phyloP scores from a whole-genome alignment of 768 basidiomycete species.

The Boletus rubescentipes region DNA sequence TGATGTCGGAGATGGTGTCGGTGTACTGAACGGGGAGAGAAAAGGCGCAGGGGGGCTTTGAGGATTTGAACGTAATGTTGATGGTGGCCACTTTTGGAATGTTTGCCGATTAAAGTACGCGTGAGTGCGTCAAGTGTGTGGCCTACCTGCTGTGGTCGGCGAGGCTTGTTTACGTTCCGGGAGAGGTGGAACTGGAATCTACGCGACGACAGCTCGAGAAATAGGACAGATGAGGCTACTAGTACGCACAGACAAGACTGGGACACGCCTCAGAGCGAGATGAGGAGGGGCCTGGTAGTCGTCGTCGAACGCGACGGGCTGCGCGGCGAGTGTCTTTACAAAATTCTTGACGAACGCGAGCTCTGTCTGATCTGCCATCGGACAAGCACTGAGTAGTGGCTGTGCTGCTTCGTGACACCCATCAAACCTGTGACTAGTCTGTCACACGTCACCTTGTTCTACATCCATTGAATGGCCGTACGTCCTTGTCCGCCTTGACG shows the following conservation, averaged over 20 bases:
- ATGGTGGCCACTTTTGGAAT: conserved; percentile 34
- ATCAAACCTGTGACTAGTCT: conserved; percentile 19
- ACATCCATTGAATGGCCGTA: conserved; percentile 38
- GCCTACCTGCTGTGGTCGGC: conserved; percentile 34
- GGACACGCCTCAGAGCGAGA: conserved; percentile 66
- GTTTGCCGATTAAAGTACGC: conserved; percentile 12
- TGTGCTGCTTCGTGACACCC: conserved; percentile 21
- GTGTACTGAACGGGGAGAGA: conserved; percentile 71
- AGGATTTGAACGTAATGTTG: conserved; percentile 82
- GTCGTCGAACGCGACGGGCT: conserved; percentile 67
- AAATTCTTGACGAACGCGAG: conserved; percentile 66
- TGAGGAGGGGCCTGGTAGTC: conserved; percentile 75
- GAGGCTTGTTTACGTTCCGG: conserved; percentile 48
- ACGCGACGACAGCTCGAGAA: conserved; percentile 11
- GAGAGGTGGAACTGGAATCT: conserved; percentile 62
- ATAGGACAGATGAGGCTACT: neutral
- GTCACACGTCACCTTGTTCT: conserved; percentile 20
- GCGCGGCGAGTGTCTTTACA: conserved; percentile 58
- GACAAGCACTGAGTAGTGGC: conserved; percentile 15
- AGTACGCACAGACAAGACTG: conserved; percentile 59
- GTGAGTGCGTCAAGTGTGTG: neutral
- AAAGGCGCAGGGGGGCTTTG: conserved; percentile 81
- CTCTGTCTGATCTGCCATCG: conserved; percentile 57
- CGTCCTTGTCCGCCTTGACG: conserved; percentile 5
- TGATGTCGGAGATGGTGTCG: conserved; percentile 82